phyloP scores from a whole-genome alignment of 2,329 filamentous ascomycete genomes.

The Davidsoniella virescens region DNA sequence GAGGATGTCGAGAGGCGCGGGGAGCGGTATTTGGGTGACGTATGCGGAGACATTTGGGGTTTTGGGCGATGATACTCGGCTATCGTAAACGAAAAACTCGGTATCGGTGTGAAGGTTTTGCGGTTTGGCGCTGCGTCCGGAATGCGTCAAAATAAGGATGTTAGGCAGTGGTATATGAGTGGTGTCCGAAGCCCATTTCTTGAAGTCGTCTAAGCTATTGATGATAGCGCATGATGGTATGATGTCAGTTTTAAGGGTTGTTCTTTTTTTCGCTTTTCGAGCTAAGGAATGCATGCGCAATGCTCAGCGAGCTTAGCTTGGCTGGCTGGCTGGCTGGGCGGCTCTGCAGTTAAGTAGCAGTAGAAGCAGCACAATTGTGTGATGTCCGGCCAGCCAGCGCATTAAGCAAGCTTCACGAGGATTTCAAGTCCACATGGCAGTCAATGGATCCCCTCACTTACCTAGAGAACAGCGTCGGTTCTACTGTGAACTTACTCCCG shows the following conservation, averaged over 20 bases:
- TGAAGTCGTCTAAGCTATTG: constrained; percentile 64
- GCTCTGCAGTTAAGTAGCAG: constrained; percentile 1
- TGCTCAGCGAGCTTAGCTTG: not conserved
- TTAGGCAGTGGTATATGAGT: constrained; percentile 58
- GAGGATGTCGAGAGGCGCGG: constrained; percentile 18
- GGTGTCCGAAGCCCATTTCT: constrained; percentile 60
- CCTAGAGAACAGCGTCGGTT: constrained; percentile 60
- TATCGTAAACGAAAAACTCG: constrained; percentile 87
- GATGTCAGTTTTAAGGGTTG: constrained; percentile 9
- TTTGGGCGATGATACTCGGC: constrained; percentile 49
- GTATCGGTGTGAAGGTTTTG: constrained; percentile 71
- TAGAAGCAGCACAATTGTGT: constrained; percentile 12
- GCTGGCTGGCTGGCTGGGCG: not conserved
- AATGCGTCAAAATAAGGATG: constrained; percentile 73
- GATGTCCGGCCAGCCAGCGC: too few relatives aligned
- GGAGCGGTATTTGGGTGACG: constrained; percentile 33
- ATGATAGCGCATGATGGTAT: not conserved
- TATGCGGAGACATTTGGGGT: constrained; percentile 29
- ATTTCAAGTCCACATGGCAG: not conserved
- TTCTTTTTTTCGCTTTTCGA: not conserved
- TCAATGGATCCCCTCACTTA: constrained; percentile 24
- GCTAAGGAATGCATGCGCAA: constrained; percentile 3
- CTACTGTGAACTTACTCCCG: constrained; percentile 68
- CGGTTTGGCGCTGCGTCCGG: constrained; percentile 69
- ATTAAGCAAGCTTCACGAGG: not conserved